Percentiles rank a stretch among this genome's conserved stretches.
Evolutionary conservation across 1,139 yeast species (phyloP).

Genomic region (Diutina neorugosa): DNA sequence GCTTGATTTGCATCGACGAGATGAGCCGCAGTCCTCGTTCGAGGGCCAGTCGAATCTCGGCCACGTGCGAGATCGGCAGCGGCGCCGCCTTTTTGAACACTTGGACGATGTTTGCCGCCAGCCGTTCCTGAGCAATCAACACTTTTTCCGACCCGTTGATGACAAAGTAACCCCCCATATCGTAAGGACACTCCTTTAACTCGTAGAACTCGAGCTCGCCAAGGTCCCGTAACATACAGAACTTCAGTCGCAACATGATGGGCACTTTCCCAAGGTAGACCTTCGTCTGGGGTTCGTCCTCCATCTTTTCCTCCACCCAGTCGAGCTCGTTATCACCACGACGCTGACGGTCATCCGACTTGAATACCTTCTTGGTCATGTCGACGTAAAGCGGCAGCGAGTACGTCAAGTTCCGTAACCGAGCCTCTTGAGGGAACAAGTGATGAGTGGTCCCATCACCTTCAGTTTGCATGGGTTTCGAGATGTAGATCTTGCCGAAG

Average conservation of each 20-base stretch:
- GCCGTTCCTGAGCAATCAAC: constrained; percentile 94
- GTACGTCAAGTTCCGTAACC: constrained; percentile 89
- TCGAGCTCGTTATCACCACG: constrained; percentile 50
- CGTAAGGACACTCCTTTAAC: constrained; percentile 96
- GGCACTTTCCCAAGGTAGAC: constrained; percentile 96
- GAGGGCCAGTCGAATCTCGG: constrained; percentile 91
- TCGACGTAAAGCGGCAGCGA: constrained; percentile 94
- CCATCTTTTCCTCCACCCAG: constrained; percentile 48
- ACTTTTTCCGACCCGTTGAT: constrained; percentile 98
- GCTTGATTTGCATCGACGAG: constrained; percentile 86
- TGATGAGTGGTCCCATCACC: constrained; percentile 99
- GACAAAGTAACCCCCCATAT: constrained; percentile 98
- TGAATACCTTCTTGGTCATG: constrained; percentile 82
- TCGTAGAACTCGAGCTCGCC: constrained; percentile 94
- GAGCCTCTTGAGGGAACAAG: constrained; percentile 96
- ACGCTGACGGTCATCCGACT: constrained; percentile 62
- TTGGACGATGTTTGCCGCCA: constrained; percentile 96
- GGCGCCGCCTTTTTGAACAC: constrained; percentile 97
- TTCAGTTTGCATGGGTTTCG: constrained; percentile 97
- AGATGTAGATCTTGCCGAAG: constrained; percentile 91
- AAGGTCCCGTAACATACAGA: constrained; percentile 84
- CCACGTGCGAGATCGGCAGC: constrained; percentile 90
- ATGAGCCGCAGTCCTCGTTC: constrained; percentile 95
- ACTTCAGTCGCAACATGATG: constrained; percentile 92
- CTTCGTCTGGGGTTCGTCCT: constrained; percentile 44